Percentiles rank a stretch among this genome's conserved stretches.
Conservation (phyloP, 345 rosid species). For the Eutrema heterophyllum region DNA sequence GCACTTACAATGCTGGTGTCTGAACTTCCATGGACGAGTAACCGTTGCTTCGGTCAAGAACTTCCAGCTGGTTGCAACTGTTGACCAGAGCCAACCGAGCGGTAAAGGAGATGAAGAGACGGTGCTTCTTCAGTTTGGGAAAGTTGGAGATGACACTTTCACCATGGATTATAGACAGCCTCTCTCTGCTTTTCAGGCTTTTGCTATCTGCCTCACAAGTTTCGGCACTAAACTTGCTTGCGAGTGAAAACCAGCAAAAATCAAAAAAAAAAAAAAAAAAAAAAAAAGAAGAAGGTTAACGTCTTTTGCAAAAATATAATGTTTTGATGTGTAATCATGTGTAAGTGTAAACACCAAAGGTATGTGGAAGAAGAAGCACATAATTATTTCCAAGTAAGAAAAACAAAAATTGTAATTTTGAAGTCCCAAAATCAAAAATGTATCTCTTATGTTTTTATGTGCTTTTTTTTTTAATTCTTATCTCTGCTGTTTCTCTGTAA, state of each 20-base stretch:
- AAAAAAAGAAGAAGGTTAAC: background rate
- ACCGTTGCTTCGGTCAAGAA: slow-evolving; percentile 93
- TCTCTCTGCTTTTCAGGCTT: slow-evolving; percentile 89
- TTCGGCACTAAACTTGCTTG: slow-evolving; percentile 96
- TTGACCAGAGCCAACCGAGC: slow-evolving; percentile 74
- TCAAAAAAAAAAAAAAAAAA: background rate
- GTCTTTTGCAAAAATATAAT: slow-evolving; percentile 3
- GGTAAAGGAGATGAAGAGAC: slow-evolving; percentile 90
- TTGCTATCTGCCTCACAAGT: slow-evolving; percentile 91
- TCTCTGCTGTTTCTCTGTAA: background rate
- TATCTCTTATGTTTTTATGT: background rate
- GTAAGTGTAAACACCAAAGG: slow-evolving; percentile 15
- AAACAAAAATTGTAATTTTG: background rate
- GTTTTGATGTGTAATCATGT: slow-evolving; percentile 24
- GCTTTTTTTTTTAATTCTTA: background rate
- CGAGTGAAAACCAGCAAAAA: slow-evolving; percentile 39
- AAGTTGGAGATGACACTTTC: slow-evolving; percentile 78
- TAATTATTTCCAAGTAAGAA: slow-evolving; percentile 1
- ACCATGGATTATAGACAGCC: slow-evolving; percentile 96
- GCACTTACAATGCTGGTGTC: slow-evolving; percentile 94
- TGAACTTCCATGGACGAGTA: slow-evolving; percentile 93
- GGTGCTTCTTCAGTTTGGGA: slow-evolving; percentile 86
- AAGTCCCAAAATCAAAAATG: background rate
- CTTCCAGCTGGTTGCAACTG: slow-evolving; percentile 75
- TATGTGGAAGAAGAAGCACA: slow-evolving; percentile 18